phyloP scores from a whole-genome alignment of 495 filamentous ascomycete species.

The Pyrenula massariospora region DNA sequence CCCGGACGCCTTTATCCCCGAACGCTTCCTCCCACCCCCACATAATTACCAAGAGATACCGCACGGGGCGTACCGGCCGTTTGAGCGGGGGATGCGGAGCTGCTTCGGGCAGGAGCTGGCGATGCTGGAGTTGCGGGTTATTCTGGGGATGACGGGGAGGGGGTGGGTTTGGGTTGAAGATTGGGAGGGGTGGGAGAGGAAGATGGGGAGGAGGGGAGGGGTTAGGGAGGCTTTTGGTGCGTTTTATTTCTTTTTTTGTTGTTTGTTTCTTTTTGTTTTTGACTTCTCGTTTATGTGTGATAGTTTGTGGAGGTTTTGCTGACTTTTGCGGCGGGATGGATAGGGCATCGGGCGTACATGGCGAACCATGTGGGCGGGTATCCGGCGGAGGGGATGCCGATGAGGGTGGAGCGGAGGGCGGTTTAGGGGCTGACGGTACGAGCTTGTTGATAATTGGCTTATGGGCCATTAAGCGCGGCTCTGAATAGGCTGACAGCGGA shows the following conservation, averaged over 20 bases:
- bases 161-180: slow-evolving; percentile 32
- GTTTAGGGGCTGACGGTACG: too few species aligned
- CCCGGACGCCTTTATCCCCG: slow-evolving; percentile 29
- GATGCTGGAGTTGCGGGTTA: slow-evolving; percentile 31
- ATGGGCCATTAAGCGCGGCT: too few species aligned
- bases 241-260: too few species aligned
- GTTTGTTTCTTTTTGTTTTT: too few species aligned
- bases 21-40: slow-evolving; percentile 17
- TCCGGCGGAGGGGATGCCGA: neutral
- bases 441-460: too few species aligned
- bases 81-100: slow-evolving; percentile 35
- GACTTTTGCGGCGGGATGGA: neutral
- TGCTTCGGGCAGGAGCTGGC: slow-evolving; percentile 45
- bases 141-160: slow-evolving; percentile 31
- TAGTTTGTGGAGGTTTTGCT: too few species aligned
- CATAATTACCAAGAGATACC: slow-evolving; percentile 5
- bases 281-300: too few species aligned
- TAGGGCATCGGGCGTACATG: neutral
- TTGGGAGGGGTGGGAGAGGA: slow-evolving; percentile 21
- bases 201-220: neutral
- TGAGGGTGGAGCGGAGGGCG: neutral
- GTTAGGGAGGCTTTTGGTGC: neutral
- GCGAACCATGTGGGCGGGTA: neutral
- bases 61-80: slow-evolving; percentile 33
- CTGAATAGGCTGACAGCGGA: too few species aligned